Conservation (phyloP, 148 eudicot genomes). For the Chenopodium quinoa region DNA sequence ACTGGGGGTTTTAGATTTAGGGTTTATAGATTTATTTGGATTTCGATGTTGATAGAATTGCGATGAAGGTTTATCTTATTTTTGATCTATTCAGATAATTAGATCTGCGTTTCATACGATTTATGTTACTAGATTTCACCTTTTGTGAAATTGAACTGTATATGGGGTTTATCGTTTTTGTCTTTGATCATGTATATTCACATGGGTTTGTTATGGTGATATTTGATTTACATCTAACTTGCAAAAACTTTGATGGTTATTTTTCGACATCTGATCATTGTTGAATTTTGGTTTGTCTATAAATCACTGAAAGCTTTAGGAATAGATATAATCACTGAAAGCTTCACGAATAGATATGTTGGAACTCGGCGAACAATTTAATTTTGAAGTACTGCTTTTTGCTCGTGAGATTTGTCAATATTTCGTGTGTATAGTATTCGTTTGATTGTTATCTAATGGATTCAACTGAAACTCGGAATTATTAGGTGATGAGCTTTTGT, state of each 20-base stretch:
- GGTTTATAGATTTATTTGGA: not conserved
- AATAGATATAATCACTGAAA: no score
- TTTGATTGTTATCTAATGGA: not conserved
- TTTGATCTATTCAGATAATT: not conserved
- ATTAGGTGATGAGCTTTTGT: constrained; percentile 84
- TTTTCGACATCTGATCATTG: no score
- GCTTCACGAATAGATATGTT: no score
- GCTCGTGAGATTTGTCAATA: no score
- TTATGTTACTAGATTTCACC: not conserved
- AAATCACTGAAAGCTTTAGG: no score
- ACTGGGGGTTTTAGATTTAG: not conserved
- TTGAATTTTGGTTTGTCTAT: no score
- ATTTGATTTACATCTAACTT: not conserved
- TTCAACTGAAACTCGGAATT: not conserved
- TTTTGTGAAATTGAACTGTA: not conserved
- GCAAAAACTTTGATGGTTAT: no score
- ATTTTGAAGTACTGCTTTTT: no score
- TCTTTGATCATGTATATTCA: not conserved
- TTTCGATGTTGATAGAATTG: not conserved
- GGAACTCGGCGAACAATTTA: no score
- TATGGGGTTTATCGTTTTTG: not conserved
- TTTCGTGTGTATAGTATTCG: not conserved
- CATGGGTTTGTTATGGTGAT: not conserved
- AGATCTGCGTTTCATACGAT: not conserved
- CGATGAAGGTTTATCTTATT: not conserved